Evolutionary conservation across 202 grass and related monocot species (phyloP), one percentile per base, ranked within the genome.

Genomic region (Hordeum pubiflorum): DNA sequence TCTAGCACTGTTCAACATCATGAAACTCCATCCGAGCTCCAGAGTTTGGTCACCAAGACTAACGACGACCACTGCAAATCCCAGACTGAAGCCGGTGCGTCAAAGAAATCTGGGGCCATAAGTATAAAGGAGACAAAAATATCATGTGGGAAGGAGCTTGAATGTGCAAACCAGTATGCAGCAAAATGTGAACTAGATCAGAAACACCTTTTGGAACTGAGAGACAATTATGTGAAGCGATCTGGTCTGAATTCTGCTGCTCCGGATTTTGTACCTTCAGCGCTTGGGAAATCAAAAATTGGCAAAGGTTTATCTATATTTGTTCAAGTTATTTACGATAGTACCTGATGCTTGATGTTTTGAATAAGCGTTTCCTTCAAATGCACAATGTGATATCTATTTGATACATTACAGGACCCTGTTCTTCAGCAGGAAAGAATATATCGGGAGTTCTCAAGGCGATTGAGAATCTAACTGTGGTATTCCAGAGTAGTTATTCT

Each of bases 161-260:
- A 80, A 18, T 14, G 58, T 88, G 69, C 46, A 15, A n/a, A 83
- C 23, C 73, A 71, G 15, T 17, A 37, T 57, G 58, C 61, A 50
- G 37, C 9, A 43, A 79, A 74, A 40, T 74, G 40, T 46, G 75
- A 9, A 24, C 23, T 38, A 80, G 79, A 86, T 17, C 72, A 72
- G 29, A 85, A 54, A 52, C 15, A 62, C 3, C 40, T 3, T 63
- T 70, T 63, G 57, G 62, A 58, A 33, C 31, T 41, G 37, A 83
- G 58, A 76, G 75, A 86, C 59, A 56, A 76, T 79, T 43, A 32
- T 23, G 27, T 71, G 40, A 88, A 79, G 23, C 69, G 58, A 72
- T 88, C 82, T 82, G 62, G 34, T 55, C 69, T 88, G 39, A 83
- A 88, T 72, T 82, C 21, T 80, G 40, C 63, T 67, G 82, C 89